A percentile compares a stretch with the other conserved stretches of the same genome.
phyloP scores from a whole-genome alignment of 768 basidiomycete genomes.

The Boletus patriciae region DNA sequence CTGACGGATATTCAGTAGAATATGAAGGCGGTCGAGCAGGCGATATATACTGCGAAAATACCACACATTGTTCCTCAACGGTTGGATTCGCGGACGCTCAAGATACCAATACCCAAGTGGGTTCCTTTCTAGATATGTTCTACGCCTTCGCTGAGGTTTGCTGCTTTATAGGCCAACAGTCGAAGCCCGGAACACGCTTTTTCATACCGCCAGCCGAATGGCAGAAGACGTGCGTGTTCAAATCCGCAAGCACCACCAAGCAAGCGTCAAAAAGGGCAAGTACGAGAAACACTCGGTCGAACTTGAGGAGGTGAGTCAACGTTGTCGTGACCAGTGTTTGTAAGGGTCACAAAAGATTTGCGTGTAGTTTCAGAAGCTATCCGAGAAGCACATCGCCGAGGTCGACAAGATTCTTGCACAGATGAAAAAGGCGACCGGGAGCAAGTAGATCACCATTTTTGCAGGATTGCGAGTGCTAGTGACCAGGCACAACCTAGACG shows the following conservation, averaged over 20 bases:
- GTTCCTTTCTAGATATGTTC: constrained; percentile 5
- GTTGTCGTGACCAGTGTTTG: not conserved
- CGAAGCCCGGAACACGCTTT: constrained; percentile 61
- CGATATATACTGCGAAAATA: constrained; percentile 71
- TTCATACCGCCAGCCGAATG: constrained; percentile 55
- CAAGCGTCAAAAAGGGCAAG: constrained; percentile 66
- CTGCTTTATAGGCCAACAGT: constrained; percentile 62
- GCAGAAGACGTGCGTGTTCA: constrained; percentile 77
- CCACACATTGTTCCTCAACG: constrained; percentile 72
- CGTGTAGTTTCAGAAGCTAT: constrained; percentile 70
- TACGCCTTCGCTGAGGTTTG: not conserved
- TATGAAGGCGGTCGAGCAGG: constrained; percentile 72
- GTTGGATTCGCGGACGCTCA: constrained; percentile 69
- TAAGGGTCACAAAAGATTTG: not conserved
- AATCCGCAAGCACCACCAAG: constrained; percentile 68
- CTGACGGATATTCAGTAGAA: constrained; percentile 50
- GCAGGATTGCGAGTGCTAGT: not conserved
- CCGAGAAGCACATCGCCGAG: constrained; percentile 60
- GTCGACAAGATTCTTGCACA: constrained; percentile 64
- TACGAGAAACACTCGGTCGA: constrained; percentile 69
- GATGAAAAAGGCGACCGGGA: constrained; percentile 56
- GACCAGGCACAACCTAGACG: not conserved
- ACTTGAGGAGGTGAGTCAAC: constrained; percentile 51
- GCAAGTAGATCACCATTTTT: constrained; percentile 17
- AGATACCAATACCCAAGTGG: constrained; percentile 79